Evolutionary conservation across 2,329 filamentous ascomycete genomes (phyloP).

Genomic region (Aspergillus sp.): DNA sequence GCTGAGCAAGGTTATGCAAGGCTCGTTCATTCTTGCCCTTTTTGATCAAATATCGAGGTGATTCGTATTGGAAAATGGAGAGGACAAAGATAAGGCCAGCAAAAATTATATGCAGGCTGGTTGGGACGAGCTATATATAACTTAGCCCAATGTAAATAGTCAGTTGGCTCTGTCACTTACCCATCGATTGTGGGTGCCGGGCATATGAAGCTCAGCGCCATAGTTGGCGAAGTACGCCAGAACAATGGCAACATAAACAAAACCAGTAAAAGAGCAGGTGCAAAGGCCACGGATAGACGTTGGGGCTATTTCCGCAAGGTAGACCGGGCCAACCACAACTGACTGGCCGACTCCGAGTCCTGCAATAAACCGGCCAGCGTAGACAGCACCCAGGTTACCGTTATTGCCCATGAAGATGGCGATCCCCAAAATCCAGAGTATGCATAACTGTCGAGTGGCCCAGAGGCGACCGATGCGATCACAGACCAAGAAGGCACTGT

Average conservation of each 20-base stretch:
- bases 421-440: constrained; percentile 12
- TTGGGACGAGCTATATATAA: constrained; percentile 16
- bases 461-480: constrained; percentile 31
- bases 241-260: constrained; percentile 26
- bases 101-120: constrained; percentile 61
- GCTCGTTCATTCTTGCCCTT: not conserved
- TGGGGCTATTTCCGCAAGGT: constrained; percentile 32
- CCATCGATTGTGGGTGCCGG: constrained; percentile 40
- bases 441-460: constrained; percentile 30
- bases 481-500: constrained; percentile 32
- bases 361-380: constrained; percentile 26
- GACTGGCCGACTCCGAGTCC: constrained; percentile 31
- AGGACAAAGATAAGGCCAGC: constrained; percentile 61
- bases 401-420: constrained; percentile 7
- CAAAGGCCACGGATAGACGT: constrained; percentile 30
- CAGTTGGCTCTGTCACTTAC: constrained; percentile 31
- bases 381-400: constrained; percentile 18
- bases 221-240: too few species aligned
- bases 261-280: constrained; percentile 28
- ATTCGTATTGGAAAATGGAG: constrained; percentile 60
- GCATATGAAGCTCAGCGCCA: too few species aligned
- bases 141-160: constrained; percentile 25
- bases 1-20: not conserved
- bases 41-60: constrained; percentile 62
- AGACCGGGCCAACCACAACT: constrained; percentile 29